Conservation (phyloP, 2,329 filamentous ascomycete species). For the Ascocoryne sarcoides region DNA sequence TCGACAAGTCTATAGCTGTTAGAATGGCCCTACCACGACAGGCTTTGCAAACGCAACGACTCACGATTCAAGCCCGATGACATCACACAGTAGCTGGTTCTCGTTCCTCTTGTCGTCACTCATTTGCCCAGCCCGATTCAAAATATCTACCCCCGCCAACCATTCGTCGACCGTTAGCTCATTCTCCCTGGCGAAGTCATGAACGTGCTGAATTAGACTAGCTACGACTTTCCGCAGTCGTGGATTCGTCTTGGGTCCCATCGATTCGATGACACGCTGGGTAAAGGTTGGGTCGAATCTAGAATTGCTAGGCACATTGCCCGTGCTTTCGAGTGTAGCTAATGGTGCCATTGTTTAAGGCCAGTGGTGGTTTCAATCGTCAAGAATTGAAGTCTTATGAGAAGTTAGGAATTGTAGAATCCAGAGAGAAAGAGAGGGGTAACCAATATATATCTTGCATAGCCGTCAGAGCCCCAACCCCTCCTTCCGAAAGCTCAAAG, state of each 20-base stretch:
- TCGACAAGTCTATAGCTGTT: slow-evolving; percentile 32
- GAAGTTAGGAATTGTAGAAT: too few relatives aligned
- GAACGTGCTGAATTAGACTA: slow-evolving; percentile 45
- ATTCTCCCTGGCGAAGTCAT: slow-evolving; percentile 50
- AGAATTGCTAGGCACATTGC: slow-evolving; percentile 36
- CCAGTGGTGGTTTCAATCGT: neutral
- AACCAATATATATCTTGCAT: too few relatives aligned
- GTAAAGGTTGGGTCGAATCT: slow-evolving; percentile 49
- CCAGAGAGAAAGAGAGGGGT: too few relatives aligned
- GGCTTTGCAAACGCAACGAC: too few relatives aligned
- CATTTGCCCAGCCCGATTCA: slow-evolving; percentile 57
- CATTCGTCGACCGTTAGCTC: slow-evolving; percentile 51
- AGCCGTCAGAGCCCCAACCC: too few relatives aligned
- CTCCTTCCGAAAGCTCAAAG: too few relatives aligned
- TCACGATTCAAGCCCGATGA: slow-evolving; percentile 53
- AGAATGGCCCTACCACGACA: too few relatives aligned
- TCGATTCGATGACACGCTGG: slow-evolving; percentile 49
- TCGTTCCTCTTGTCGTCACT: slow-evolving; percentile 54
- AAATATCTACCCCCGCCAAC: slow-evolving; percentile 44
- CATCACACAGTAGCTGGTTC: slow-evolving; percentile 53
- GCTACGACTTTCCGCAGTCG: slow-evolving; percentile 47
- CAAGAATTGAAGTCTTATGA: too few relatives aligned
- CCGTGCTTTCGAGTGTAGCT: slow-evolving; percentile 33
- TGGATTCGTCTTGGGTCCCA: slow-evolving; percentile 49
- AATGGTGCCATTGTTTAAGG: neutral